phyloP scores from a whole-genome alignment of 352 stramenopile genomes.

The Globisporangium perplexum region DNA sequence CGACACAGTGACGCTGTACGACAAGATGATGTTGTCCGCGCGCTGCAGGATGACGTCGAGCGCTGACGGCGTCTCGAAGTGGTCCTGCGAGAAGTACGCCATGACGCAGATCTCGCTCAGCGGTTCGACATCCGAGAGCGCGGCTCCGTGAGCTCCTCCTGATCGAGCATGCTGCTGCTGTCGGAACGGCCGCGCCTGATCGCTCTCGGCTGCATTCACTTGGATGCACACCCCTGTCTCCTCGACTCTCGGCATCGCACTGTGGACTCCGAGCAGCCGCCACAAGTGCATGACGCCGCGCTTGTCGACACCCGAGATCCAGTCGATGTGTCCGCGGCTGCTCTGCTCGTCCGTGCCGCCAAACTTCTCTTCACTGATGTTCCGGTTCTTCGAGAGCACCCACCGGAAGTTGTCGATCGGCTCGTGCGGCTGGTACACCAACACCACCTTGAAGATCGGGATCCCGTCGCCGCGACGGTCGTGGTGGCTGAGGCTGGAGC shows the following conservation, averaged over 20 bases:
- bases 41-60: conserved; percentile 73
- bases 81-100: conserved; percentile 77
- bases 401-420: conserved; percentile 66
- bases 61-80: conserved; percentile 64
- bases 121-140: conserved; percentile 10
- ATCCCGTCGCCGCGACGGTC: not conserved
- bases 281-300: conserved; percentile 65
- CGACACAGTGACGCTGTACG: conserved; percentile 53
- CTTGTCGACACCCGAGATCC: conserved; percentile 66
- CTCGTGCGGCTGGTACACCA: conserved; percentile 49
- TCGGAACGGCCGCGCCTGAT: not conserved
- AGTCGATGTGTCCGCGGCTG: conserved; percentile 52
- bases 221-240: conserved; percentile 66
- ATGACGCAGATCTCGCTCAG: conserved; percentile 67
- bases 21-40: conserved; percentile 69
- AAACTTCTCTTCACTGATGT: conserved; percentile 78
- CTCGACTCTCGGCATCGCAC: conserved; percentile 24
- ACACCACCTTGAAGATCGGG: conserved; percentile 22
- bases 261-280: conserved; percentile 40
- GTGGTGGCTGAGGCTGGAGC: not conserved
- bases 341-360: conserved; percentile 31
- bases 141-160: not conserved
- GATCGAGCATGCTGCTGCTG: not conserved
- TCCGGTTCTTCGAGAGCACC: conserved; percentile 77
- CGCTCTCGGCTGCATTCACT: conserved; percentile 55